Conservation (phyloP, 2,329 filamentous ascomycete genomes). For the Rutstroemia sp. region DNA sequence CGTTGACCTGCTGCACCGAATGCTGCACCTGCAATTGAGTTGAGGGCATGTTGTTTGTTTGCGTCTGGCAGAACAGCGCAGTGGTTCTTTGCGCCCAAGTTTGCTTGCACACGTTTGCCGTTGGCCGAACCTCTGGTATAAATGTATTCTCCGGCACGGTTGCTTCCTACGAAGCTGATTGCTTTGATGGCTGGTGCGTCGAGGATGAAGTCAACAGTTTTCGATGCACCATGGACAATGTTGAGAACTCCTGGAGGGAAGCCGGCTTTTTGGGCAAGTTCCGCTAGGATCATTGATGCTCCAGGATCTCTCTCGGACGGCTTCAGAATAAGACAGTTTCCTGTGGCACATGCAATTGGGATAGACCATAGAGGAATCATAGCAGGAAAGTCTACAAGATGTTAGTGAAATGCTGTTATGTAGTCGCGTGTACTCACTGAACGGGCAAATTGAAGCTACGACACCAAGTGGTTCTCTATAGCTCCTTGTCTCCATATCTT, state of each 20-base stretch:
- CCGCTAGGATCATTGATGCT: slow-evolving; percentile 77
- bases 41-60: slow-evolving; percentile 86
- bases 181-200: slow-evolving; percentile 83
- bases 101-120: slow-evolving; percentile 83
- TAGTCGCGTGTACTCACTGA: slow-evolving; percentile 49
- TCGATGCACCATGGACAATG: slow-evolving; percentile 72
- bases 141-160: slow-evolving; percentile 86
- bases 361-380: slow-evolving; percentile 94
- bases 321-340: slow-evolving; percentile 80
- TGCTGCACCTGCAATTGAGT: slow-evolving; percentile 74
- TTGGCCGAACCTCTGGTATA: slow-evolving; percentile 71
- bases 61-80: slow-evolving; percentile 76
- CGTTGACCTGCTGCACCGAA: slow-evolving; percentile 81
- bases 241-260: slow-evolving; percentile 79
- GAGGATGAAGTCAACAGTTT: slow-evolving; percentile 78
- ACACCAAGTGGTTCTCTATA: slow-evolving; percentile 79
- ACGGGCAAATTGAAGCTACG: slow-evolving; percentile 78
- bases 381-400: slow-evolving; percentile 67
- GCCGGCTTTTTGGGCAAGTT: slow-evolving; percentile 71
- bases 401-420: neutral
- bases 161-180: slow-evolving; percentile 78
- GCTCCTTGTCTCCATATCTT: slow-evolving; percentile 82
- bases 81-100: slow-evolving; percentile 84
- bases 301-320: slow-evolving; percentile 81
- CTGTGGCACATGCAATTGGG: slow-evolving; percentile 74